Conservation (phyloP, 371 early-diverging fungal species). For the Lichtheimia ornata region DNA sequence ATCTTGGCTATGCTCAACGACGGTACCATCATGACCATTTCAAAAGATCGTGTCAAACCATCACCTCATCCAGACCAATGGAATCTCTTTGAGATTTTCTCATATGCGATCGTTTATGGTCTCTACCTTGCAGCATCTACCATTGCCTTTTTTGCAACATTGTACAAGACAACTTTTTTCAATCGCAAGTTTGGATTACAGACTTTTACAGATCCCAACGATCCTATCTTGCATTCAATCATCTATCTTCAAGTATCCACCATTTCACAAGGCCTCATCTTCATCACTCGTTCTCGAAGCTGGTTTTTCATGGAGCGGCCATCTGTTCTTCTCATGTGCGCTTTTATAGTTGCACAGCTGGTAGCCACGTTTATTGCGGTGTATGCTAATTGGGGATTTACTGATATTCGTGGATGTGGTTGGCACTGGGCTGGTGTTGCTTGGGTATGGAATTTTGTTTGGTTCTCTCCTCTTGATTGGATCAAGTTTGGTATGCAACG, state of each 20-base stretch:
- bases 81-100: slow-evolving; percentile 61
- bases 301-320: slow-evolving; percentile 57
- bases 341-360: slow-evolving; percentile 57
- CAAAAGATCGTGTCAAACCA: slow-evolving; percentile 59
- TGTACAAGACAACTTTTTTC: slow-evolving; percentile 50
- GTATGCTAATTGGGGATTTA: slow-evolving; percentile 62
- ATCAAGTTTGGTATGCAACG: slow-evolving; percentile 74
- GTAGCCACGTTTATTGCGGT: slow-evolving; percentile 58
- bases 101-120: slow-evolving; percentile 58
- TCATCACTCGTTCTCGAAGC: slow-evolving; percentile 57
- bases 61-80: slow-evolving; percentile 60
- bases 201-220: slow-evolving; percentile 35
- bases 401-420: slow-evolving; percentile 52
- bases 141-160: slow-evolving; percentile 50
- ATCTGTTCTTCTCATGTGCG: slow-evolving; percentile 43
- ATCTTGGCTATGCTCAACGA: slow-evolving; percentile 64
- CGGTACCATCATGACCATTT: slow-evolving; percentile 66
- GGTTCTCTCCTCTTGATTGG: slow-evolving; percentile 74
- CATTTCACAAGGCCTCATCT: slow-evolving; percentile 57
- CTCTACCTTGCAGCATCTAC: slow-evolving; percentile 59
- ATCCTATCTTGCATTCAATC: slow-evolving; percentile 48
- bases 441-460: slow-evolving; percentile 80
- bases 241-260: slow-evolving; percentile 59
- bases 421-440: slow-evolving; percentile 63
- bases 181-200: slow-evolving; percentile 41